Evolutionary conservation across 2,329 filamentous ascomycete species (phyloP).

Genomic region (Aspergillus fischeri): DNA sequence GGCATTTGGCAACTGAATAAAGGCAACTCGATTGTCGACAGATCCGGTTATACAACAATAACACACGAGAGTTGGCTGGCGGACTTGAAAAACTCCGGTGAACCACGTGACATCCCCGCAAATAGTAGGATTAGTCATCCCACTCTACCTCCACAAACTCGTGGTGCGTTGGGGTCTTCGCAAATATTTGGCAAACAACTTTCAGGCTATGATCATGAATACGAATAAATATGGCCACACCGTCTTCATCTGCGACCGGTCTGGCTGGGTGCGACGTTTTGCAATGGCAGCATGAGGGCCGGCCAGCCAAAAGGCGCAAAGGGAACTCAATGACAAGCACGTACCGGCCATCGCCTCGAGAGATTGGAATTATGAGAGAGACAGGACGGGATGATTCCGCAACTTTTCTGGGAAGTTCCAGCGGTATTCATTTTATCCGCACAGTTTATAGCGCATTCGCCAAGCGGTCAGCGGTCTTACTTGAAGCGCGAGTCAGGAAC

Average conservation of each 20-base stretch:
- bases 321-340: conserved; percentile 10
- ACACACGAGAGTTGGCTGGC: background rate
- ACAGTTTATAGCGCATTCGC: conserved; percentile 51
- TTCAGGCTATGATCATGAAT: background rate
- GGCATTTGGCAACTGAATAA: background rate
- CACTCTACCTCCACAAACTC: too few relatives aligned
- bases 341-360: conserved; percentile 27
- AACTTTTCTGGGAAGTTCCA: conserved; percentile 55
- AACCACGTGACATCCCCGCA: background rate
- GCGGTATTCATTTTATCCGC: conserved; percentile 57
- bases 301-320: conserved; percentile 27
- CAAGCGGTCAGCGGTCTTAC: conserved; percentile 28
- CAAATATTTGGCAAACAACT: background rate
- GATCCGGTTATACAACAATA: background rate
- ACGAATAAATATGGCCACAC: background rate
- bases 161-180: background rate
- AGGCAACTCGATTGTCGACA: background rate
- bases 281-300: conserved; percentile 6
- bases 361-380: conserved; percentile 52
- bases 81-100: background rate
- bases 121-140: background rate
- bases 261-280: background rate
- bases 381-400: conserved; percentile 45
- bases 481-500: conserved; percentile 25
- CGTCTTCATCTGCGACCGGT: conserved; percentile 1